Conservation (phyloP, 805 yeast genomes). For the Brettanomyces sp. region DNA sequence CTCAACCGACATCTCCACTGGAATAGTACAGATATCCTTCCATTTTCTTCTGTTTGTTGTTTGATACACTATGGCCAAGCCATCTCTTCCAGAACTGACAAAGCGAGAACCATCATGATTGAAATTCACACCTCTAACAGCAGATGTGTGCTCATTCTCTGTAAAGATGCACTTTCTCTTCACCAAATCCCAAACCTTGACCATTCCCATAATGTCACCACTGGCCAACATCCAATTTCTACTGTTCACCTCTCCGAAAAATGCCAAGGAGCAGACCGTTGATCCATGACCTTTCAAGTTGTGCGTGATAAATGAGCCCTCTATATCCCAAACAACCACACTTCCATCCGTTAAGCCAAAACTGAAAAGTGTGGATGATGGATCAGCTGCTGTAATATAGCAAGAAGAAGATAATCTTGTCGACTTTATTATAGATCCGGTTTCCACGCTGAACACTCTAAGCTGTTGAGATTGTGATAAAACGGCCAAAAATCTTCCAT, state of each 20-base stretch:
- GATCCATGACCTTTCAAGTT: conserved; percentile 90
- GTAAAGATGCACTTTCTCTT: conserved; percentile 58
- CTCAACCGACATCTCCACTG: conserved; percentile 67
- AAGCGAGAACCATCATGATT: conserved; percentile 41
- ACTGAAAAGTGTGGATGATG: conserved; percentile 77
- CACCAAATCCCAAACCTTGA: conserved; percentile 56
- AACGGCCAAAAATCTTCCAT: conserved; percentile 59
- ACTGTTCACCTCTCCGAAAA: conserved; percentile 65
- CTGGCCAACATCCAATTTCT: conserved; percentile 72
- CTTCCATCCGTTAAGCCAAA: conserved; percentile 95
- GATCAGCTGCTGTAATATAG: conserved; percentile 66
- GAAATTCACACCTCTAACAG: conserved; percentile 80
- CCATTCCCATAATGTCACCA: conserved; percentile 52
- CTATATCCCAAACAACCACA: conserved; percentile 86
- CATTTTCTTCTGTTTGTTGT: conserved; percentile 27
- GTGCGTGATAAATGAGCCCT: conserved; percentile 81
- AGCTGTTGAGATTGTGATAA: conserved; percentile 81
- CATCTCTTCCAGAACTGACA: conserved; percentile 86
- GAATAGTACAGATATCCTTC: conserved; percentile 55
- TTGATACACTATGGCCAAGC: conserved; percentile 54
- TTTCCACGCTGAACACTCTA: conserved; percentile 46
- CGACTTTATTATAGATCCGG: conserved; percentile 34
- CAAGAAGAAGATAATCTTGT: conserved; percentile 71
- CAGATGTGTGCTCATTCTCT: conserved; percentile 67
- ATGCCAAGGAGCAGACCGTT: conserved; percentile 63